Evolutionary conservation across 805 yeast genomes (phyloP).

Genomic region (Zygotorulaspora sp.): DNA sequence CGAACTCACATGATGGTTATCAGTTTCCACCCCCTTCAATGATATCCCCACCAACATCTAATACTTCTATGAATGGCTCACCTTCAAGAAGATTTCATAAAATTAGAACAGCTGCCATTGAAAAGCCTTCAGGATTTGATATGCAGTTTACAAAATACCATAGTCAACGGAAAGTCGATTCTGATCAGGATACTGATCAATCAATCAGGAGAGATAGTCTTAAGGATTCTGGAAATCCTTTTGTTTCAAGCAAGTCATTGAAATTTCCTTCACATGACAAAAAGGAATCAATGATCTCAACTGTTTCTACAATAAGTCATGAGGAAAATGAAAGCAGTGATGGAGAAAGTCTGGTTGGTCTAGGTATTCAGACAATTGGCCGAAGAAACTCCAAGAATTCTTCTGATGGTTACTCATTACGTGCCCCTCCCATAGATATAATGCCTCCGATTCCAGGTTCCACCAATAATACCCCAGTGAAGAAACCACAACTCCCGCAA

Average conservation of each 20-base stretch:
- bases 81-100: constrained; percentile 15
- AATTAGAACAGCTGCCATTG: constrained; percentile 2
- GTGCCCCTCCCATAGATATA: constrained; percentile 20
- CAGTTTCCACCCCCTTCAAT: constrained; percentile 34
- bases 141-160: constrained; percentile 3
- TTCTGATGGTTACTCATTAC: constrained; percentile 8
- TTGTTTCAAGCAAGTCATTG: constrained; percentile 4
- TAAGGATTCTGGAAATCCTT: constrained; percentile 7
- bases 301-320: constrained; percentile 31
- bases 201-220: background rate
- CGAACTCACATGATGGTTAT: constrained; percentile 33
- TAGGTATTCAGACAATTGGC: constrained; percentile 18
- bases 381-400: constrained; percentile 2
- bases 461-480: constrained; percentile 21
- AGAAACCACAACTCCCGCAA: constrained; percentile 22
- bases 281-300: constrained; percentile 28
- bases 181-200: background rate
- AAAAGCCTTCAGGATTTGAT: constrained; percentile 5
- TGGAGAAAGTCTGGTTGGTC: constrained; percentile 14
- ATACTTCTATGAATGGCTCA: constrained; percentile 29
- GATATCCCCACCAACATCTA: constrained; percentile 23
- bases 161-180: background rate
- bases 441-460: constrained; percentile 33
- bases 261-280: constrained; percentile 18
- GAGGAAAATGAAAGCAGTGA: constrained; percentile 24